Evolutionary conservation across 140 eudicot species (phyloP).

Genomic region (Ambrosia hybrid): DNA sequence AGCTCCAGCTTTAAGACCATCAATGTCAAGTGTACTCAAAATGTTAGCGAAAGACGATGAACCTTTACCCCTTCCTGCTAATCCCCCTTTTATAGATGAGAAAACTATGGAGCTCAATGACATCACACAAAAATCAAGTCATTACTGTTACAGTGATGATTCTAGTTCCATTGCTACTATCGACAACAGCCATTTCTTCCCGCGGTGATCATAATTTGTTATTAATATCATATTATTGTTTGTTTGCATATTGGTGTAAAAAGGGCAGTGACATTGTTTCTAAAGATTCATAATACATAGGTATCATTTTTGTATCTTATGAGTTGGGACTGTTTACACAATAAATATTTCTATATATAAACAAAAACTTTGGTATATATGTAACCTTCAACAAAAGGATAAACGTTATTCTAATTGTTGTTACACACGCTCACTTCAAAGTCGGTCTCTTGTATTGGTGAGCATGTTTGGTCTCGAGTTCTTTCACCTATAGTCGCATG

Average conservation of each 20-base stretch:
- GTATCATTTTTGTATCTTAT: neutral
- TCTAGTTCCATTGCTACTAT: conserved; percentile 57
- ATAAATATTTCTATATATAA: too few relatives aligned
- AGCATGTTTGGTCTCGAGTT: too few relatives aligned
- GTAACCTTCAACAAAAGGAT: too few relatives aligned
- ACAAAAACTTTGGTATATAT: too few relatives aligned
- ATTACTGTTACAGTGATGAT: conserved; percentile 16
- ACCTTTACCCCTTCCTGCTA: conserved; percentile 61
- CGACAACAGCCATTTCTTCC: conserved; percentile 59
- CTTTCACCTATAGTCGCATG: too few relatives aligned
- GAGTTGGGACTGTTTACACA: neutral
- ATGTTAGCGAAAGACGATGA: conserved; percentile 70
- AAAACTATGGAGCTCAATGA: conserved; percentile 70
- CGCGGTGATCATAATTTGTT: conserved; percentile 34
- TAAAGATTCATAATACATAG: neutral
- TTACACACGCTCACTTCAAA: too few relatives aligned
- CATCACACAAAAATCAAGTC: conserved; percentile 30
- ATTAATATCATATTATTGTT: neutral
- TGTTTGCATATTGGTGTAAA: neutral
- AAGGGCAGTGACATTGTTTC: conserved; percentile 1
- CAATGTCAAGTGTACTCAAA: conserved; percentile 61
- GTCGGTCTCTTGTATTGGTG: too few relatives aligned
- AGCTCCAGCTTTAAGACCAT: conserved; percentile 67
- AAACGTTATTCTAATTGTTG: too few relatives aligned
- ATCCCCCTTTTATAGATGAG: conserved; percentile 83